Conservation (phyloP, 2,329 filamentous ascomycete genomes). For the Dactylellina parvicollis region DNA sequence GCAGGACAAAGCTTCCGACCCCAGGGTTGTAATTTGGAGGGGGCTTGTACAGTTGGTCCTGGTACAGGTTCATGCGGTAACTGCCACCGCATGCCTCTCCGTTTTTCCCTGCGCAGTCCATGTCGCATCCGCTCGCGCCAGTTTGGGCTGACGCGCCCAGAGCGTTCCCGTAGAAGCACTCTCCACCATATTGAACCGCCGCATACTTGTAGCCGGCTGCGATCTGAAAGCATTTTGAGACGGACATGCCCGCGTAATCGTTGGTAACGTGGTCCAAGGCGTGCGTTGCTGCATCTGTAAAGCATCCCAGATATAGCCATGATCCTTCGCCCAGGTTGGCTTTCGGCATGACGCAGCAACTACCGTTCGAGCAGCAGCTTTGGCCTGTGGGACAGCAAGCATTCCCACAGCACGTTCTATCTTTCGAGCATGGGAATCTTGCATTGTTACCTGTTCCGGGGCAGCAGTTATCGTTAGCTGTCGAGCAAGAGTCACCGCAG, state of each 20-base stretch:
- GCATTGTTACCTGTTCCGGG: neutral
- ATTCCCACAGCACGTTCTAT: neutral
- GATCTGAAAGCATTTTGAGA: neutral
- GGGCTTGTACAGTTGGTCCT: no score
- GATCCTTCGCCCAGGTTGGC: neutral
- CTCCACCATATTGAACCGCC: neutral
- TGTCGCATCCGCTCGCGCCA: no score
- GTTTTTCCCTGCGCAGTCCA: neutral
- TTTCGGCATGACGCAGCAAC: neutral
- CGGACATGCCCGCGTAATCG: neutral
- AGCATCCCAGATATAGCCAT: slow-evolving; percentile 16
- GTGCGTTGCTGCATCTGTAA: neutral
- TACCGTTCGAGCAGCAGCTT: neutral
- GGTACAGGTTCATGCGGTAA: no score
- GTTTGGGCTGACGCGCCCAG: slow-evolving; percentile 4
- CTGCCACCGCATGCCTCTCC: no score
- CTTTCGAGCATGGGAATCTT: slow-evolving; percentile 6
- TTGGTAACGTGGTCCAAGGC: neutral
- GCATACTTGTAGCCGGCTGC: neutral
- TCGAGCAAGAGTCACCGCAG: no score
- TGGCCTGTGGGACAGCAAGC: neutral
- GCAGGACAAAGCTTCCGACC: no score
- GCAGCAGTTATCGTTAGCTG: slow-evolving; percentile 20
- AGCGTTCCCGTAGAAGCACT: slow-evolving; percentile 3
- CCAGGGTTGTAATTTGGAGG: no score